Evolutionary conservation across 129 eudicot species (phyloP), one percentile per base, ranked within the genome.

Genomic region (Escallonia herrerae): DNA sequence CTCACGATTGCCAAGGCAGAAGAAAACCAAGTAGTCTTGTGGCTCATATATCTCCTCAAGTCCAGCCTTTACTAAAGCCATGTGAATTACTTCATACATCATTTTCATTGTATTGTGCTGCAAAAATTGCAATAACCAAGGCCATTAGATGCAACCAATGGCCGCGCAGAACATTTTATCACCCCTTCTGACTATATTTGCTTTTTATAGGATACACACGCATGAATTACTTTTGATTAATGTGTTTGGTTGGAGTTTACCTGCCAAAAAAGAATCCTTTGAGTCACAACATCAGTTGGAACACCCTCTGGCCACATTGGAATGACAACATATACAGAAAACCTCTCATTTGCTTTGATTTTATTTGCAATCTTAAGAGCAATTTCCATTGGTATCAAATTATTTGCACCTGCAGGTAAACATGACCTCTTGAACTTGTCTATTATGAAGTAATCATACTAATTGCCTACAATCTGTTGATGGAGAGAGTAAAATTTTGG

Each of bases 231-330:
- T 22, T 22, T 22, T 22, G 68, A 47, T 46, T 45, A 43, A 50
- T 38, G 44, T 54, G 40, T 6, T 40, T 65, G 15, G 61, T 53
- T 43, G 10, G 7, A 58, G 49, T 50, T 15, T 74, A 93, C 98
- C 98, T 93, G 98, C 98, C 98, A 93, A 93, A 89, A 50, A 93
- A 93, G 91, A 50, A 93, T 88, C 75, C 95, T 81, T 74, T 93
- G 98, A 68, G 80, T 80, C 13, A 89, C 66, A 39, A 71, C 41
- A 73, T 86, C 79, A 15, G 90, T 81, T 33, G 98, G 96, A 73
- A 69, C 76, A 66, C 98, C 98, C 81, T 93, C 98, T 3, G 96
- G 98, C 96, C 98, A 93, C 98, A 93, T 93, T 56, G 98, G 98
- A 71, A 93, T 64, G 59, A 93, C 79, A 58, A 93, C 81, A 67